A percentile compares a stretch with the other conserved stretches of the same genome.
These are phyloP conservation scores for Circinella minor DNA, from an alignment of 371 early-diverging fungal species.

Conservation along the genomic window DNA sequence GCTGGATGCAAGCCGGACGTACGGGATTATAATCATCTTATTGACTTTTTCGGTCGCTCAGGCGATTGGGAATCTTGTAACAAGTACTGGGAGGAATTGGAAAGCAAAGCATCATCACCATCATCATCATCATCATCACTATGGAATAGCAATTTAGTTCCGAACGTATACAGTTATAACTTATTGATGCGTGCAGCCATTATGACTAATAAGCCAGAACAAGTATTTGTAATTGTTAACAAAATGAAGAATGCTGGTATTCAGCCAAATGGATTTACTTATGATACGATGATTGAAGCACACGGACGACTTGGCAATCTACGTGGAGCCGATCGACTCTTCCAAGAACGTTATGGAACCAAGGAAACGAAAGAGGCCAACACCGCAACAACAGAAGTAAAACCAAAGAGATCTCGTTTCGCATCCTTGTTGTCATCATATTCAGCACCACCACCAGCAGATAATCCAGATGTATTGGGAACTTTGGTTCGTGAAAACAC, in stretches of 20 bases:
- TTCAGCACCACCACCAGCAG: slow-evolving; percentile 4
- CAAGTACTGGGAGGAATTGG: slow-evolving; percentile 25
- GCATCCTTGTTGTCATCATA: slow-evolving; percentile 2
- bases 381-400: slow-evolving; percentile 9
- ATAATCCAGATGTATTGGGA: background rate
- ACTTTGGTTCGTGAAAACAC: slow-evolving; percentile 1
- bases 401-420: slow-evolving; percentile 5
- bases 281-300: slow-evolving; percentile 44
- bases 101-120: background rate
- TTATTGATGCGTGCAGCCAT: slow-evolving; percentile 47
- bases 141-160: background rate
- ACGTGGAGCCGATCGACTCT: slow-evolving; percentile 36
- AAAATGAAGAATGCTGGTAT: slow-evolving; percentile 25
- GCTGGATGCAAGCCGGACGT: slow-evolving; percentile 24
- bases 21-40: slow-evolving; percentile 52
- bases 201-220: slow-evolving; percentile 23
- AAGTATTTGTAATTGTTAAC: slow-evolving; percentile 33
- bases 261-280: slow-evolving; percentile 38
- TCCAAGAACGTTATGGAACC: slow-evolving; percentile 23
- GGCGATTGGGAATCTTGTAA: slow-evolving; percentile 35
- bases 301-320: slow-evolving; percentile 42
- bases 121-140: slow-evolving; percentile 8
- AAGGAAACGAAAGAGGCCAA: background rate
- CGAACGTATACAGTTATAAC: slow-evolving; percentile 41
- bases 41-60: slow-evolving; percentile 44